A percentile compares a stretch with the other conserved stretches of the same genome.
Conservation (phyloP, 139 green algal genomes). For the Tetraselmis chui region DNA sequence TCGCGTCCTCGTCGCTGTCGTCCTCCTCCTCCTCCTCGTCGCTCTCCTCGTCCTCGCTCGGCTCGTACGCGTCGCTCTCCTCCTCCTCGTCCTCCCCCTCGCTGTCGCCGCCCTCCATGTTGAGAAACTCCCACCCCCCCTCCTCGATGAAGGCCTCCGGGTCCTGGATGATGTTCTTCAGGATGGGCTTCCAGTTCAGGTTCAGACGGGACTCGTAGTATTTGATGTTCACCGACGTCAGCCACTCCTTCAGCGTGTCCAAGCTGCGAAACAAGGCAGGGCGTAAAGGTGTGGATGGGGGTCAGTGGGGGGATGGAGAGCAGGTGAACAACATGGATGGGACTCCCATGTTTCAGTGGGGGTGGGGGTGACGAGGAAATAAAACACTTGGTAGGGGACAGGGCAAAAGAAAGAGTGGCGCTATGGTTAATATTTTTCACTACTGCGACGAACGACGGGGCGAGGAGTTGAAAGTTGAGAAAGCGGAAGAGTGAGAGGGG, state of each 20-base stretch:
- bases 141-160: constrained; percentile 82
- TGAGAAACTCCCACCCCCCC: constrained; percentile 95
- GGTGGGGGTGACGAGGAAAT: constrained; percentile 85
- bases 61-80: constrained; percentile 60
- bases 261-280: not conserved
- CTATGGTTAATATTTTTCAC: too few species aligned
- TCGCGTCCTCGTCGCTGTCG: constrained; percentile 19
- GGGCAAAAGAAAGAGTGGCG: too few species aligned
- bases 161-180: constrained; percentile 88
- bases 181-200: constrained; percentile 95
- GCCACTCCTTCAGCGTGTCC: constrained; percentile 53
- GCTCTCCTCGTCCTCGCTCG: constrained; percentile 40
- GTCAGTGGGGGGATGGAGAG: not conserved
- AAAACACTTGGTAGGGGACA: too few species aligned
- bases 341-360: constrained; percentile 30
- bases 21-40: constrained; percentile 47
- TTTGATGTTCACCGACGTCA: constrained; percentile 86
- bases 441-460: too few species aligned
- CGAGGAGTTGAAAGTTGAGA: too few species aligned
- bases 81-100: constrained; percentile 64
- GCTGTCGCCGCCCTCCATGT: constrained; percentile 76
- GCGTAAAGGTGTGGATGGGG: not conserved
- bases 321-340: not conserved
- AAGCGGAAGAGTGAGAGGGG: too few species aligned
- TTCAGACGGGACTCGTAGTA: constrained; percentile 98